Evolutionary conservation across 1,284 basidiomycete genomes (phyloP).

Genomic region (Tremellales sp.): DNA sequence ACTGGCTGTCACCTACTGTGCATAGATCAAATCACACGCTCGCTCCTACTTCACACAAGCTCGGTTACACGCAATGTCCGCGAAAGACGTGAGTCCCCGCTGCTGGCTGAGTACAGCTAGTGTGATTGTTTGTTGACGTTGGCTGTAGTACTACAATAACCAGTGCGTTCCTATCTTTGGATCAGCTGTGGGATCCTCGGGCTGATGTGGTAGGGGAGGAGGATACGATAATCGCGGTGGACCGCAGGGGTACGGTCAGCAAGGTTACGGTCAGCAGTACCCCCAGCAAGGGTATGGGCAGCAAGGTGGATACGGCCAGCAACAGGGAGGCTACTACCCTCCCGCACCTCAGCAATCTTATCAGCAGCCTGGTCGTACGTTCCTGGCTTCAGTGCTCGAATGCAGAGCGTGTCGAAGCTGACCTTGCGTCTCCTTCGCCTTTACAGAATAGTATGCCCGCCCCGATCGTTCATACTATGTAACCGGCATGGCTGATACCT

Average conservation of each 20-base stretch:
- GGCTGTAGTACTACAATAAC: conserved; percentile 27
- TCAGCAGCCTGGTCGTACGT: conserved; percentile 33
- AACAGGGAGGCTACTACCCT: conserved; percentile 24
- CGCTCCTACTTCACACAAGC: background rate
- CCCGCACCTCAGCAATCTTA: conserved; percentile 36
- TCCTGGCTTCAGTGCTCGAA: background rate
- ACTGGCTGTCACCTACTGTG: no score
- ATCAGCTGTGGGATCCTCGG: conserved; percentile 8
- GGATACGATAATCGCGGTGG: conserved; percentile 4
- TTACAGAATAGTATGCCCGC: conserved; percentile 16
- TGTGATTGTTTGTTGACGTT: background rate
- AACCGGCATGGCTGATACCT: background rate
- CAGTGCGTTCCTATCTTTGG: conserved; percentile 15
- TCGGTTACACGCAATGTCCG: conserved; percentile 27
- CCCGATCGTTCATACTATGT: background rate
- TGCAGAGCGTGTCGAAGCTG: background rate
- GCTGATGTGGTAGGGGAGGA: background rate
- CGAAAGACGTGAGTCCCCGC: conserved; percentile 35
- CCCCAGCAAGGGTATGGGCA: conserved; percentile 8
- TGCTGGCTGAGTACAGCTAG: background rate
- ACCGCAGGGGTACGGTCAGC: conserved; percentile 25
- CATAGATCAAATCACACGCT: background rate
- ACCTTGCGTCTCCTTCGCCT: background rate
- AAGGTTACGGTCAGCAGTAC: conserved; percentile 9
- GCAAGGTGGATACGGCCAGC: conserved; percentile 18